Conservation (phyloP, 257 asterid species). For the Thymus quinquecostatus region DNA sequence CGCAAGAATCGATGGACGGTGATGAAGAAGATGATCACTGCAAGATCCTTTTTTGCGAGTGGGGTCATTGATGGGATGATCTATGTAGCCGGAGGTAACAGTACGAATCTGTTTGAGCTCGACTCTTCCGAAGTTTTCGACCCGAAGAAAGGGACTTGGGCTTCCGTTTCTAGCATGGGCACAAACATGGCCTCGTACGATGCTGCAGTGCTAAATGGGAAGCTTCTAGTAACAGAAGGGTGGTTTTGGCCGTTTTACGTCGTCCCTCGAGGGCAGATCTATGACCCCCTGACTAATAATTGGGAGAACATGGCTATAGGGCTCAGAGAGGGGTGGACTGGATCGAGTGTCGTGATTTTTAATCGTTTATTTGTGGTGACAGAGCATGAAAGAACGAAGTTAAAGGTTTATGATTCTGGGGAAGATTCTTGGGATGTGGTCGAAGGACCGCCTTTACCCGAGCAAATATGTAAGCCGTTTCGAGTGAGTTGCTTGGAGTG, state of each 20-base stretch:
- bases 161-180: slow-evolving; percentile 67
- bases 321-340: slow-evolving; percentile 98
- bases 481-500: slow-evolving; percentile 66
- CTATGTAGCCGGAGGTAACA: slow-evolving; percentile 94
- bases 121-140: slow-evolving; percentile 80
- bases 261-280: slow-evolving; percentile 89
- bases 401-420: slow-evolving; percentile 79
- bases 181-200: slow-evolving; percentile 81
- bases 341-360: slow-evolving; percentile 80
- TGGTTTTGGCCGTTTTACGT: slow-evolving; percentile 99
- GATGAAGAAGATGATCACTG: slow-evolving; percentile 84
- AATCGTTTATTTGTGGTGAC: slow-evolving; percentile 83
- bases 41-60: slow-evolving; percentile 84
- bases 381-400: slow-evolving; percentile 87
- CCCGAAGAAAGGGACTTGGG: slow-evolving; percentile 72
- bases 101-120: slow-evolving; percentile 75
- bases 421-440: slow-evolving; percentile 85
- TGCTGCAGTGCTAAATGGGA: slow-evolving; percentile 81
- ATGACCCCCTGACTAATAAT: slow-evolving; percentile 66
- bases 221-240: slow-evolving; percentile 92
- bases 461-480: slow-evolving; percentile 91
- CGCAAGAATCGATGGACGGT: slow-evolving; percentile 81
- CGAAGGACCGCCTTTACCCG: slow-evolving; percentile 81
- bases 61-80: slow-evolving; percentile 83
- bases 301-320: slow-evolving; percentile 94